phyloP scores from a whole-genome alignment of 176 grass and related monocot species.

The Zoysia japonica region DNA sequence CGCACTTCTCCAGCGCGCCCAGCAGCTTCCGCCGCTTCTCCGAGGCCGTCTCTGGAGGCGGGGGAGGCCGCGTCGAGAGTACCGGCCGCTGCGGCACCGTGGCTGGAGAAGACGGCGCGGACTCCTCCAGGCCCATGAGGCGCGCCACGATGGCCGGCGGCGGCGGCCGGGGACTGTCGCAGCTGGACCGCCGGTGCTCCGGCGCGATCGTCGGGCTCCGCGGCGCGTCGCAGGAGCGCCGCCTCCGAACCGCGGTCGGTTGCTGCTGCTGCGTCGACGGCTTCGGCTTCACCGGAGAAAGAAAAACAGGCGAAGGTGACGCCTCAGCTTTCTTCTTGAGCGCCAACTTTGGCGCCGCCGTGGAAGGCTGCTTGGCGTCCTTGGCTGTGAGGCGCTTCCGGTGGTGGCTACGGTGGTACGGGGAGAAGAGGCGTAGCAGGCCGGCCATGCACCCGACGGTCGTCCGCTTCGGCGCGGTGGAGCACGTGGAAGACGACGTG shows the following conservation, averaged over 20 bases:
- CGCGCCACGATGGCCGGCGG: conserved; percentile 69
- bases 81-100: background rate
- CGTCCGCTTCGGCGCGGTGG: conserved; percentile 20
- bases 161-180: conserved; percentile 52
- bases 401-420: conserved; percentile 66
- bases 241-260: background rate
- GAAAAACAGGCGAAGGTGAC: background rate
- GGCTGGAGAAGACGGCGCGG: conserved; percentile 25
- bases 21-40: conserved; percentile 84
- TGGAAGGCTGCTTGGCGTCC: background rate
- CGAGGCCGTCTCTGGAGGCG: conserved; percentile 42
- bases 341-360: background rate
- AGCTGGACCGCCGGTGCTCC: conserved; percentile 63
- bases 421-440: conserved; percentile 77
- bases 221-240: conserved; percentile 66
- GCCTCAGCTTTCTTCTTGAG: conserved; percentile 37
- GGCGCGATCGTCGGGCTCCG: conserved; percentile 74
- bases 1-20: conserved; percentile 95
- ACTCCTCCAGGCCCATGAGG: conserved; percentile 92
- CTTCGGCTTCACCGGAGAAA: conserved; percentile 16
- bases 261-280: background rate
- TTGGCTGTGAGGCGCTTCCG: conserved; percentile 79
- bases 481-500: conserved; percentile 8
- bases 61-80: conserved; percentile 15
- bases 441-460: conserved; percentile 84